These are phyloP conservation scores for Kwoniella bestiolae DNA, from an alignment of 768 basidiomycete species.

Conservation along the genomic window DNA sequence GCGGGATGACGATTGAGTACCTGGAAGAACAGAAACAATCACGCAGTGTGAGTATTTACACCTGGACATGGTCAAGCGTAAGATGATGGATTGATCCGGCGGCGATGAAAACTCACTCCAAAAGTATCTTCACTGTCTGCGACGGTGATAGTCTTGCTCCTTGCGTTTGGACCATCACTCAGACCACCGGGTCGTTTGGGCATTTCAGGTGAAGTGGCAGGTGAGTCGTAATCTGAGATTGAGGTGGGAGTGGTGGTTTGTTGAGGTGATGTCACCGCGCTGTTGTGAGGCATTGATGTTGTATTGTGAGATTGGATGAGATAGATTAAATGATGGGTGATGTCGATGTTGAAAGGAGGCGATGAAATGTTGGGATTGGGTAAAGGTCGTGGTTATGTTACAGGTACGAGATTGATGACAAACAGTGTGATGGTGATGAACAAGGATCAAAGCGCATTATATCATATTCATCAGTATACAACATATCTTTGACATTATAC, in stretches of 20 bases:
- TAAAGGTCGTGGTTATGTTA: neutral
- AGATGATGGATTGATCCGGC: constrained; percentile 58
- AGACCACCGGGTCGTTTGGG: constrained; percentile 39
- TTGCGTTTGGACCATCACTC: constrained; percentile 65
- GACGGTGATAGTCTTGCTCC: constrained; percentile 78
- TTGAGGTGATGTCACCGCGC: constrained; percentile 20
- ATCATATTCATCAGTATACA: neutral
- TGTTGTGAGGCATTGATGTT: neutral
- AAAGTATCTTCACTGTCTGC: constrained; percentile 74
- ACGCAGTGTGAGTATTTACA: constrained; percentile 31
- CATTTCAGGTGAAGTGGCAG: constrained; percentile 21
- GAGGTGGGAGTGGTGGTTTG: constrained; percentile 35
- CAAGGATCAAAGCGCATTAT: constrained; percentile 12
- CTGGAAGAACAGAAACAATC: constrained; percentile 60
- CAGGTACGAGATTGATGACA: constrained; percentile 9
- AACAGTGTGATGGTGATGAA: constrained; percentile 2
- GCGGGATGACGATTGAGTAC: constrained; percentile 74
- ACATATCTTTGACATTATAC: neutral
- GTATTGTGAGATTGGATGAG: neutral
- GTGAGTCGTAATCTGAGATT: constrained; percentile 33
- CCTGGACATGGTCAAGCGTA: neutral
- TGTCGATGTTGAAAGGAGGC: constrained; percentile 4
- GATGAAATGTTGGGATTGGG: neutral
- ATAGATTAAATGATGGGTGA: neutral
- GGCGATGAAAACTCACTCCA: constrained; percentile 72